phyloP scores from a whole-genome alignment of 2,329 filamentous ascomycete species.

The Akanthomyces muscarius region DNA sequence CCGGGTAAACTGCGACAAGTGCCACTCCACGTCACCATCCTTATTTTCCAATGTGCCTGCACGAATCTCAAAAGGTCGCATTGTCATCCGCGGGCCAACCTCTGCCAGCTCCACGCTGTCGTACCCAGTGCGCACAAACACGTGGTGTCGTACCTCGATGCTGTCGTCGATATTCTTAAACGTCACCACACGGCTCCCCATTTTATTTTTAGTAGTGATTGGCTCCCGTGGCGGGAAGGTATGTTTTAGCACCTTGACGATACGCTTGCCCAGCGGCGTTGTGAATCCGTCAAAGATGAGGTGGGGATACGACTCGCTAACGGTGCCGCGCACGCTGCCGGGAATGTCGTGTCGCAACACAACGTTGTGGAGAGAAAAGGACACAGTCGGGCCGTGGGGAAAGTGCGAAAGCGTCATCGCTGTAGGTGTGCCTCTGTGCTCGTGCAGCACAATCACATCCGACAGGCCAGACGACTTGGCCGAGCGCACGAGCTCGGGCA shows the following conservation, averaged over 20 bases:
- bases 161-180: constrained; percentile 93
- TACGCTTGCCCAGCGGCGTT: constrained; percentile 71
- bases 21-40: constrained; percentile 94
- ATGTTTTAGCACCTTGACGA: constrained; percentile 89
- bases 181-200: constrained; percentile 84
- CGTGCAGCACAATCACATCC: constrained; percentile 84
- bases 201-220: constrained; percentile 64
- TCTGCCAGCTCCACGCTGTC: constrained; percentile 85
- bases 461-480: constrained; percentile 76
- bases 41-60: constrained; percentile 90
- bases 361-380: constrained; percentile 88
- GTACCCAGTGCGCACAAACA: constrained; percentile 90
- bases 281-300: constrained; percentile 94
- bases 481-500: constrained; percentile 79
- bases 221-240: constrained; percentile 86
- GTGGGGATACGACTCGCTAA: constrained; percentile 89
- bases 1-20: constrained; percentile 89
- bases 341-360: constrained; percentile 91
- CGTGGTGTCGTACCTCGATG: constrained; percentile 77
- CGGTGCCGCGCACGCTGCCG: constrained; percentile 78
- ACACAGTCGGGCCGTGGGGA: constrained; percentile 75
- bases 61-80: constrained; percentile 90
- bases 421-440: constrained; percentile 88
- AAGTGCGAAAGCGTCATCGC: constrained; percentile 84
- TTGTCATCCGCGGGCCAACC: constrained; percentile 94